Base-by-base conservation (phyloP, 768 basidiomycete genomes). In the Pleurotus cornucopiae region DNA sequence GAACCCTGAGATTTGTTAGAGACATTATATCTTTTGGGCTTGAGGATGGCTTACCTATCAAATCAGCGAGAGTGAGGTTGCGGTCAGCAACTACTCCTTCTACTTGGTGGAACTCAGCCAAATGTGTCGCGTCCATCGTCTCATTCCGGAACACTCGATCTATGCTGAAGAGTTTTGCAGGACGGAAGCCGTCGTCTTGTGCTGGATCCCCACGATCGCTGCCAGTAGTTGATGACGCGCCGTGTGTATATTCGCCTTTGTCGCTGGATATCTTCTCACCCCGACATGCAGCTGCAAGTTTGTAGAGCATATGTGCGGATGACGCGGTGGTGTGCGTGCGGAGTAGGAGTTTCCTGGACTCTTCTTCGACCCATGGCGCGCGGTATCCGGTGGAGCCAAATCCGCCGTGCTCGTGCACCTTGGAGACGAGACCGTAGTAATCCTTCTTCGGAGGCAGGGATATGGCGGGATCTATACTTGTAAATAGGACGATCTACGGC, bases 51-150 rank as follows among this genome's bases (percentile, higher is more conserved):
- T 46, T 60, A 93, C 94, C 95, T 60, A 99, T 98, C 58, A 99
- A 77, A 68, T 98, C 94, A 14, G 94, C 96, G 23, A 99, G 76
- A 1, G 96, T 98, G 57, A 99, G 73, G 49, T 86, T 85, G 61
- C 86, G 84, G 71, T 99, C 97, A 7, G 97, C 97, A 23, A 99
- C 94, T 46, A 99, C 97, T 49, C 97, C 97, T 70, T 99, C 97
- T n/a, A 99, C 97, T 72, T 99, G 97, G 69, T 98, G 96, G 79
- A 99, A 99, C 72, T 99, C 97, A 3, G 97, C 97, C 60, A 99
- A 66, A 77, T 99, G 97, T 14, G 97, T 99, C 45, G 94, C 94
- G 70, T 99, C 97, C 81, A 92, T 91, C 0, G 97, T 92, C 72
- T 99, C 97, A 64, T 99, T 99, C 68, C 97, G 80, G 86, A 98